phyloP scores from a whole-genome alignment of 2,329 filamentous ascomycete genomes.

The Annulohypoxylon truncatum region DNA sequence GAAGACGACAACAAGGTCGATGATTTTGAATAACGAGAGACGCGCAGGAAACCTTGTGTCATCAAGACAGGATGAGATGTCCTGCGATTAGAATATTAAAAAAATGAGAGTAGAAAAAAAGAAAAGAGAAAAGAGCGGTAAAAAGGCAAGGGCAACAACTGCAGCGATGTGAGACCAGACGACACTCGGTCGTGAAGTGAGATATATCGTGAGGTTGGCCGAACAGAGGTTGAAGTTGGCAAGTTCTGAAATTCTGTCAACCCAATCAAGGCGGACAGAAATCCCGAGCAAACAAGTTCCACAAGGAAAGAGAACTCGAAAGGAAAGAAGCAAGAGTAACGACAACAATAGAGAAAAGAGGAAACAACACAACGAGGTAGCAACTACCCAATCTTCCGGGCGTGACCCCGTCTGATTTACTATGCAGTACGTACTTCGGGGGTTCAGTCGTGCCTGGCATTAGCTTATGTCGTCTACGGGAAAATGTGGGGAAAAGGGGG shows the following conservation, averaged over 20 bases:
- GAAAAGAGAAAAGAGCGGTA: slow-evolving; percentile 36
- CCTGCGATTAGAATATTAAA: slow-evolving; percentile 26
- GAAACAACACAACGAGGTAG: not conserved
- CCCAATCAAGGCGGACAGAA: slow-evolving; percentile 27
- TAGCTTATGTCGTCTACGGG: slow-evolving; percentile 36
- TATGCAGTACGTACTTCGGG: slow-evolving; percentile 9
- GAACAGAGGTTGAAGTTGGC: slow-evolving; percentile 25
- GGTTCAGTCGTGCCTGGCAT: slow-evolving; percentile 37
- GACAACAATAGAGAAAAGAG: not conserved
- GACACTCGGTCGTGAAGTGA: slow-evolving; percentile 30
- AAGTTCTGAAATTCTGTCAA: slow-evolving; percentile 18
- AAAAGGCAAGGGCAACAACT: slow-evolving; percentile 28
- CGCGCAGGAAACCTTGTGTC: slow-evolving; percentile 35
- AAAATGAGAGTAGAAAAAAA: slow-evolving; percentile 41
- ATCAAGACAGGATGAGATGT: slow-evolving; percentile 43
- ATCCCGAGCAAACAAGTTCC: slow-evolving; percentile 27
- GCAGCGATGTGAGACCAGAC: slow-evolving; percentile 31
- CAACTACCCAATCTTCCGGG: slow-evolving; percentile 16
- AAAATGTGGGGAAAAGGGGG: slow-evolving; percentile 34
- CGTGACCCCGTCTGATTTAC: slow-evolving; percentile 23
- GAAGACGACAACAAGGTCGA: slow-evolving; percentile 27
- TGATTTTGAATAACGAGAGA: slow-evolving; percentile 35
- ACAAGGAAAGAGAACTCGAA: slow-evolving; percentile 23
- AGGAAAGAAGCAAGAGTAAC: slow-evolving; percentile 17
- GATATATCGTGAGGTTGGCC: slow-evolving; percentile 24